These are phyloP conservation scores for Penicillium herquei DNA, from an alignment of 495 filamentous ascomycete species.

Conservation along the genomic window DNA sequence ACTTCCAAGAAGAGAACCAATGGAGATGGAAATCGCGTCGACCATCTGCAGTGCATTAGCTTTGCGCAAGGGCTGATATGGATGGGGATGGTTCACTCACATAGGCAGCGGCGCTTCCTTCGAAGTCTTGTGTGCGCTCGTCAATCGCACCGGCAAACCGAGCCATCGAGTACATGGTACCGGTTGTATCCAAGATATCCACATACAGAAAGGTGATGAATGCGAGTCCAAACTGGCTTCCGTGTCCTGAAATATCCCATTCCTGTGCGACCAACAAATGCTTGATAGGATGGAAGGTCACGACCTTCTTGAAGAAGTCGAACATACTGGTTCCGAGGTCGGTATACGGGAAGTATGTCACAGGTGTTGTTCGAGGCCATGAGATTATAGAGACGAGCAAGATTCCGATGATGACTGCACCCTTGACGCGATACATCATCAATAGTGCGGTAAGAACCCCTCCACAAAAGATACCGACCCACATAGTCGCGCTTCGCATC, in stretches of 20 bases:
- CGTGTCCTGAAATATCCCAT: slow-evolving; percentile 63
- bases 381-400: slow-evolving; percentile 80
- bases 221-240: slow-evolving; percentile 70
- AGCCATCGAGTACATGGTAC: slow-evolving; percentile 81
- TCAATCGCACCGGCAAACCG: slow-evolving; percentile 73
- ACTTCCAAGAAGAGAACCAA: slow-evolving; percentile 70
- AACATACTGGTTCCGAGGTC: slow-evolving; percentile 61
- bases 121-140: slow-evolving; percentile 71
- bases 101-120: slow-evolving; percentile 74
- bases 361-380: slow-evolving; percentile 69
- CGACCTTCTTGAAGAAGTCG: slow-evolving; percentile 82
- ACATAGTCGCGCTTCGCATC: slow-evolving; percentile 76
- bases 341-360: slow-evolving; percentile 77
- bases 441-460: slow-evolving; percentile 72
- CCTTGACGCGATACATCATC: slow-evolving; percentile 81
- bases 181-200: slow-evolving; percentile 76
- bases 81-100: slow-evolving; percentile 19
- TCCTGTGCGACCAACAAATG: slow-evolving; percentile 62
- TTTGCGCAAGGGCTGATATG: neutral
- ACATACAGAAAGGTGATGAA: slow-evolving; percentile 81
- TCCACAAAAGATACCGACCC: slow-evolving; percentile 81
- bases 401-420: slow-evolving; percentile 77
- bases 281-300: slow-evolving; percentile 72
- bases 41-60: slow-evolving; percentile 47
- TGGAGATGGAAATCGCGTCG: slow-evolving; percentile 73